Evolutionary conservation across 176 grass and related monocot genomes (phyloP), one percentile per base, ranked within the genome.

Genomic region (Alloteropsis semialata): DNA sequence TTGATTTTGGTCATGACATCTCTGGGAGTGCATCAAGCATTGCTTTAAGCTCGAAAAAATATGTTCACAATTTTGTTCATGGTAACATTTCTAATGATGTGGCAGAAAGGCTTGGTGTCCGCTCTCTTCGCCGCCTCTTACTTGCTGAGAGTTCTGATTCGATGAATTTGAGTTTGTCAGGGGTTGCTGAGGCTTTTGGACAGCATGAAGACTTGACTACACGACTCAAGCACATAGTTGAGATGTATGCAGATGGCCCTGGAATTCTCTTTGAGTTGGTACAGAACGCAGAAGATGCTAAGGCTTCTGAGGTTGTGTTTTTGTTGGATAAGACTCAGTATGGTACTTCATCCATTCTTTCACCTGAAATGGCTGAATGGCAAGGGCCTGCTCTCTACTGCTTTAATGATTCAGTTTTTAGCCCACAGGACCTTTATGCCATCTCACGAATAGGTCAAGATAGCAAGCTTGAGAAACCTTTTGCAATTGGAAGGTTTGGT

Each of bases 341-440:
- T 83, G 92, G 95, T 14, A 98, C 90, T 80, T 98, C 95, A 64
- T 98, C 95, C 53, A 87, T 98, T 91, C 92, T 98, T 87, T 98
- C 95, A 82, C 95, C 95, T 89, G 90, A 98, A 95, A 95, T 98
- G 92, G 90, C 90, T 90, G 92, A 98, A 89, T 98, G 95, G 95
- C 95, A 98, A 87, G 95, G 95, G 7, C 92, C 95, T 84, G 90
- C 92, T 86, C 92, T 98, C 64, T 98, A 98, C 75, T 98, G 92
- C 83, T 98, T 91, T 75, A 98, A 98, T 56, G 79, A 98, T 64
- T 98, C 95, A 72, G 75, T 98, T 91, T 98, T 98, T 80, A 98
- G 88, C 69, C 88, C 95, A 48, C 92, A 98, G 76, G 95, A 98
- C 59, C 92, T 98, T 78, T 98, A 95, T 95, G 91, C 95, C 42